These are phyloP conservation scores for Brassica juncea DNA, from an alignment of 345 rosid genomes.

Conservation along the genomic window DNA sequence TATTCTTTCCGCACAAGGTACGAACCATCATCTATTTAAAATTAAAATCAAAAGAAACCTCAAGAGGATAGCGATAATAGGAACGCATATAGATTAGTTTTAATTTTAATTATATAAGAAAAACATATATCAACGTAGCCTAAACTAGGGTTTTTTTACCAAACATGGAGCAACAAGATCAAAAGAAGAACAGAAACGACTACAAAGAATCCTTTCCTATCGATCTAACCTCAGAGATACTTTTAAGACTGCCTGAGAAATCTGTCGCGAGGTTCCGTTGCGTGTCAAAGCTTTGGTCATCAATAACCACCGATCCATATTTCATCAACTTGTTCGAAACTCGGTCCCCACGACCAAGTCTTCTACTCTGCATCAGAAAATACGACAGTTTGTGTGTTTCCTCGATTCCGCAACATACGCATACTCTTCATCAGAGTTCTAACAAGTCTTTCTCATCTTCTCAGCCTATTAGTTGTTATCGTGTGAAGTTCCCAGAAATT, in stretches of 20 bases:
- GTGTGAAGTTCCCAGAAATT: not conserved
- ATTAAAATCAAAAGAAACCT: not conserved
- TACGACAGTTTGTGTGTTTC: not conserved
- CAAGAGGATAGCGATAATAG: not conserved
- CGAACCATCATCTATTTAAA: too few species aligned
- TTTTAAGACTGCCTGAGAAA: not conserved
- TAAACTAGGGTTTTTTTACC: not conserved
- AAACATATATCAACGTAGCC: not conserved
- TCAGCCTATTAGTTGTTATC: not conserved
- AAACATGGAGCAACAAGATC: constrained; percentile 13
- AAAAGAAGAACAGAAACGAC: not conserved
- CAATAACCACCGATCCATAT: not conserved
- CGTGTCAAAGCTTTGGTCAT: constrained; percentile 1
- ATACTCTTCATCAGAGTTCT: not conserved
- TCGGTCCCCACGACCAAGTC: not conserved
- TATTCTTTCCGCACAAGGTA: too few species aligned
- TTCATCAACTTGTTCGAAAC: not conserved
- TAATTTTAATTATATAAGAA: too few species aligned
- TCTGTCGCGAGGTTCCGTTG: not conserved
- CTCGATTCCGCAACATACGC: not conserved
- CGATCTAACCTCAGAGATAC: constrained; percentile 8
- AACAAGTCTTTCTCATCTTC: constrained; percentile 1
- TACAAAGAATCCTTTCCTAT: not conserved
- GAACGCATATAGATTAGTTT: not conserved
- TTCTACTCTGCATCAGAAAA: not conserved